Evolutionary conservation across 192 early-diverging fungal species (phyloP), one percentile per base, ranked within the genome.

Genomic region (Chytriomyces hyalinus): DNA sequence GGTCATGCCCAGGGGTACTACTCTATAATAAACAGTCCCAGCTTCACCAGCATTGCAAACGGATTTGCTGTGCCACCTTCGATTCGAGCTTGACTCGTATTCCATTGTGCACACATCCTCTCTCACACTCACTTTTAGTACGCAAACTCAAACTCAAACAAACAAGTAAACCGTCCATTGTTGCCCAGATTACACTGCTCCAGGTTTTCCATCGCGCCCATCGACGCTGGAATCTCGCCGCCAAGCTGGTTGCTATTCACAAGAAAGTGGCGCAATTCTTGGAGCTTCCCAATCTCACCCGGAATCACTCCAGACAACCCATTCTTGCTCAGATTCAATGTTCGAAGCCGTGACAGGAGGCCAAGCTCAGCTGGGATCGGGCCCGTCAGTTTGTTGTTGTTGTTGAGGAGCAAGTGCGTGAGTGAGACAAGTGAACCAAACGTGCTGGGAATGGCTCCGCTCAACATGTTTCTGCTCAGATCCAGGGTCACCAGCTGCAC

Each of bases 301-400:
- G 72, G 72, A 61, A 73, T 62, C 49, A 10, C 22, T 17, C 72
- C 72, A 1, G 57, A 17, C 17, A 73, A 17, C 57, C 0, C 7
- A 61, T 73, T 73, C 28, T 36, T 36, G 28, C 57, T 7, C 17
- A 73, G 9, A 61, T 62, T 9, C 24, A 60, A 43, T 6, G 6
- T 62, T 13, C 10, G 11, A 44, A 73, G 45, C 1, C 45, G n/a
- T 9, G 11, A 6, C 45, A 73, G 48, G 24, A 20, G 28, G 6
- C 50, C 53, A 6, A 73, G 8, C 2, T 15, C 15, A 44, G 44
- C 0, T 15, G 71, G 71, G 6, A 73, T 20, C 6, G 6, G 11
- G n/a, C 71, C 71, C 36, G 28, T 44, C 6, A 73, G 48, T 36
- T 36, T 36, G 11, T 46, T 6, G 59, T 61, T 61, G 51, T 73